Evolutionary conservation across 257 asterid genomes (phyloP).

Genomic region (Handroanthus guayacan): DNA sequence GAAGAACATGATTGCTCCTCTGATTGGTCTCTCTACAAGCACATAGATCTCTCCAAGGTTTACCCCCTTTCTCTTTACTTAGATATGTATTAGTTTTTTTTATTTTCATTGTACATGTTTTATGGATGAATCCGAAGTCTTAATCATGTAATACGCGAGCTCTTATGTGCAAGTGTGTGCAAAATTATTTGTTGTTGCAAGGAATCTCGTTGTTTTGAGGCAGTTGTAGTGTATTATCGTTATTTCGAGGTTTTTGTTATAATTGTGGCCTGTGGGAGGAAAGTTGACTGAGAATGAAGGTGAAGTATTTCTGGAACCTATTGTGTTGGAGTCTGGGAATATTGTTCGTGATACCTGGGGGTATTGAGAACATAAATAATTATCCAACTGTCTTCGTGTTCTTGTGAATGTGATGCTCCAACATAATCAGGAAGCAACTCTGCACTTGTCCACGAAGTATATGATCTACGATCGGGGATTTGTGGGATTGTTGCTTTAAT

Average conservation of each 20-base stretch:
- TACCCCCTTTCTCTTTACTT: neutral
- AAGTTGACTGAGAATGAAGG: no score
- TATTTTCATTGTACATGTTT: neutral
- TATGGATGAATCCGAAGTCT: constrained; percentile 9
- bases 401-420: constrained; percentile 5
- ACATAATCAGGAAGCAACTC: neutral
- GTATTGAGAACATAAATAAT: constrained; percentile 8
- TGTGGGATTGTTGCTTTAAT: neutral
- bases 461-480: constrained; percentile 9
- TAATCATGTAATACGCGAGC: constrained; percentile 1
- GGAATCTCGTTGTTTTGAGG: neutral
- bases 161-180: neutral
- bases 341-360: neutral
- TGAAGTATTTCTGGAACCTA: no score
- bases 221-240: neutral
- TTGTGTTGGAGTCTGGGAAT: no score
- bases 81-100: constrained; percentile 18
- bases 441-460: neutral
- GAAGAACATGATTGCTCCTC: constrained; percentile 93
- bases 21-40: constrained; percentile 93
- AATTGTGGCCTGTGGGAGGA: no score
- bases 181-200: constrained; percentile 3
- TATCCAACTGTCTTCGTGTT: neutral
- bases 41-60: constrained; percentile 88
- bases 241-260: neutral